Conservation (phyloP, 371 early-diverging fungal species). For the Mortierella sp. region DNA sequence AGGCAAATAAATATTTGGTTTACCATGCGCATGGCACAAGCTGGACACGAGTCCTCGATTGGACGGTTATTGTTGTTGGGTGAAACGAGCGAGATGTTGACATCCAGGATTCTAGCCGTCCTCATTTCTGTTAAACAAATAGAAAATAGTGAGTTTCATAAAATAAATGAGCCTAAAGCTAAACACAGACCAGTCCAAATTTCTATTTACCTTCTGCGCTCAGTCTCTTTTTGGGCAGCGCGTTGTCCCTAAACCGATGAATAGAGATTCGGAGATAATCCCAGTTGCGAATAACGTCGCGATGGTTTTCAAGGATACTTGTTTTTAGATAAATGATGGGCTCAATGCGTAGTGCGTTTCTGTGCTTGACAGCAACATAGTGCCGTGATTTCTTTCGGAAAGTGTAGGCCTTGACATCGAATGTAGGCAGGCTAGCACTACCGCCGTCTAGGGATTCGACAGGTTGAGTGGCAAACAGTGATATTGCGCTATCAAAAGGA, state of each 20-base stretch:
- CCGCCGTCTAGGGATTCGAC: not conserved
- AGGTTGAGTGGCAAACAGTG: conserved; percentile 16
- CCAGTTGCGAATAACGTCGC: conserved; percentile 43
- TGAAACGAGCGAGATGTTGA: conserved; percentile 44
- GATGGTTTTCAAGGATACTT: conserved; percentile 38
- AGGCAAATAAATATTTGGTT: not conserved
- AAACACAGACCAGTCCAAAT: no score
- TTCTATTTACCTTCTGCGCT: conserved; percentile 34
- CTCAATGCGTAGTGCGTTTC: conserved; percentile 50
- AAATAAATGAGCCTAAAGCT: no score
- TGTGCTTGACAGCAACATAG: conserved; percentile 55
- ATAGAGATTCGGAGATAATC: conserved; percentile 44
- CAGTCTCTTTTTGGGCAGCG: conserved; percentile 51
- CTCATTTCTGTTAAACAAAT: conserved; percentile 31
- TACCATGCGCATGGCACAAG: conserved; percentile 57
- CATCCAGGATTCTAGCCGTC: conserved; percentile 49
- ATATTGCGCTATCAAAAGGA: conserved; percentile 11
- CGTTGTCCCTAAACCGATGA: conserved; percentile 51
- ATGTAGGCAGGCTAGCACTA: conserved; percentile 21
- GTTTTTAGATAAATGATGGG: conserved; percentile 57
- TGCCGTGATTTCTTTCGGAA: conserved; percentile 55
- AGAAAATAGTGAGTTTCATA: not conserved
- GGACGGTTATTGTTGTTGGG: conserved; percentile 45
- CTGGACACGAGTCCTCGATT: conserved; percentile 55
- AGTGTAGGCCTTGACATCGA: conserved; percentile 56